phyloP scores from a whole-genome alignment of 345 rosid species.

The Jatropha curcas region DNA sequence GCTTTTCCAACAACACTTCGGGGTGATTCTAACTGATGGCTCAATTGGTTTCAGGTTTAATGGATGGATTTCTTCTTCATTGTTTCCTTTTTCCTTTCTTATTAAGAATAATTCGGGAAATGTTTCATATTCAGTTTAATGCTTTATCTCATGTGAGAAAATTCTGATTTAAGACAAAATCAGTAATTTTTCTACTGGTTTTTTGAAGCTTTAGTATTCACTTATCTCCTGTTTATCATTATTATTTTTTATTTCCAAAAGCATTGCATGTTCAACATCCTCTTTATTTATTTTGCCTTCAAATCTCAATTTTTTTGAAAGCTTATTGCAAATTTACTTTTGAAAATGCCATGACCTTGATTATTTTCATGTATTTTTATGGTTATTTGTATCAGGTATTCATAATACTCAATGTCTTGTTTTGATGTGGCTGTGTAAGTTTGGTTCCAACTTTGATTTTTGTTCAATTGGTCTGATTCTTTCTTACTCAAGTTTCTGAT shows the following conservation, averaged over 20 bases:
- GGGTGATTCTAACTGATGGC: constrained; percentile 73
- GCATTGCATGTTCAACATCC: neutral
- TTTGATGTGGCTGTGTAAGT: neutral
- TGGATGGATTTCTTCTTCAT: constrained; percentile 8
- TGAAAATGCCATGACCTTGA: neutral
- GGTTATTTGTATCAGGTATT: neutral
- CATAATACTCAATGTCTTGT: neutral
- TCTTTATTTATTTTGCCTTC: neutral
- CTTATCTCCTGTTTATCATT: neutral
- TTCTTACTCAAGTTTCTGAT: neutral
- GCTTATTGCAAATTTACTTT: neutral
- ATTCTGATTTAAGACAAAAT: neutral
- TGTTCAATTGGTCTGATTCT: neutral
- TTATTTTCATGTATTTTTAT: neutral
- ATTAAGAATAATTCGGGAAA: neutral
- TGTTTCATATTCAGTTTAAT: neutral
- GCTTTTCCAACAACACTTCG: constrained; percentile 91
- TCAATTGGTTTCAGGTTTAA: constrained; percentile 75
- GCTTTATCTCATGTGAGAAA: constrained; percentile 1
- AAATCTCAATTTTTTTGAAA: neutral
- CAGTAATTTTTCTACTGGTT: neutral
- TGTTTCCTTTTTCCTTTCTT: neutral
- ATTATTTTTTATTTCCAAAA: neutral
- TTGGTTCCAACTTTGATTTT: neutral
- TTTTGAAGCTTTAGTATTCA: neutral